Evolutionary conservation across 352 stramenopile species (phyloP).

Genomic region (Phytophthora ohioensis): DNA sequence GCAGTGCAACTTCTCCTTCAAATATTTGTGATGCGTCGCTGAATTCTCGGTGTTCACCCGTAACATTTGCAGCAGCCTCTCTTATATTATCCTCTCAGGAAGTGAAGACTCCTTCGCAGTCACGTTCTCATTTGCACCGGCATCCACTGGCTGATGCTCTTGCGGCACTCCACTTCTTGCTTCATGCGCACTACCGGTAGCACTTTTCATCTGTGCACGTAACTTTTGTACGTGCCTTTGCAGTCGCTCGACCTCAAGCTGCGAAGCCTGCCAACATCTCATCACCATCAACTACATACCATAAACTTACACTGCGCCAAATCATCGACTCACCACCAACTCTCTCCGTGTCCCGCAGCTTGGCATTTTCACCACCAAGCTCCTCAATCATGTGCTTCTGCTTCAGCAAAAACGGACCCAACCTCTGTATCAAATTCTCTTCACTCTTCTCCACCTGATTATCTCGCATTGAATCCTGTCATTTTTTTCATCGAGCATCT

Average conservation of each 20-base stretch:
- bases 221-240: conserved; percentile 23
- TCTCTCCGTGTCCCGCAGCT: conserved; percentile 39
- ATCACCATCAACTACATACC: not conserved
- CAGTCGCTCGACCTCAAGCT: conserved; percentile 43
- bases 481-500: conserved; percentile 17
- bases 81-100: conserved; percentile 37
- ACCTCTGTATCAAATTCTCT: conserved; percentile 7
- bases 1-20: conserved; percentile 41
- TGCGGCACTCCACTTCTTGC: not conserved
- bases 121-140: not conserved
- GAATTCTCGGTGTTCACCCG: conserved; percentile 31
- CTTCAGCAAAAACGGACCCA: conserved; percentile 33
- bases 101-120: conserved; percentile 18
- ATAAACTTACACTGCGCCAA: not conserved
- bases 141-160: not conserved
- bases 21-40: conserved; percentile 25
- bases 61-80: conserved; percentile 37
- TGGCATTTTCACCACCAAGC: conserved; percentile 38
- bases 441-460: conserved; percentile 15
- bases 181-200: not conserved
- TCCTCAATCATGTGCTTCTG: conserved; percentile 35
- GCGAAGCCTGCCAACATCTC: conserved; percentile 20
- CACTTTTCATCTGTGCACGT: conserved; percentile 1
- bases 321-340: conserved; percentile 28
- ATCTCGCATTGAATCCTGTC: not conserved